Evolutionary conservation across 78 protist genomes (phyloP), one percentile per base, ranked within the genome.

Genomic region (Bodo saltans): DNA sequence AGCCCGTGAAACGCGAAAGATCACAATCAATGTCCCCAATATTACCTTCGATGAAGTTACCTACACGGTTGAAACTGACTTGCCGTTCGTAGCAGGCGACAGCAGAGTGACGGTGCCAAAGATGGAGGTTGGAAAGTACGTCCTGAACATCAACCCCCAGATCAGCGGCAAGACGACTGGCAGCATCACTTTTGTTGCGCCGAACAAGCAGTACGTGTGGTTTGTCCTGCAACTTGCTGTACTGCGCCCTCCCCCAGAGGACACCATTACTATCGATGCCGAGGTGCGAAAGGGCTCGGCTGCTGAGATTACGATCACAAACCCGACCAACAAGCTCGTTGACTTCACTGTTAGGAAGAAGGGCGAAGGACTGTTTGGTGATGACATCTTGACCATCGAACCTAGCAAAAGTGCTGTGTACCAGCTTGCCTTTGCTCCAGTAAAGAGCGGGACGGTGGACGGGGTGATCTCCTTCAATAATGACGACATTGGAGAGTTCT

Each of bases 401-500:
- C 80, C 86, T 0, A 12, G 38, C 34, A 74, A 75, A 30, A 21
- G 1, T 3, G 72, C 79, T 23, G 2, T 69, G n/a, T 85, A 74
- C 30, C 34, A 73, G 42, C 32, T 90, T 28, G 34, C 81, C 38
- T 90, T 42, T 88, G 71, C 78, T 41, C 93, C 93, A 33, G 74
- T 86, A 70, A 11, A 30, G 35, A 42, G 88, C 27, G 87, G 87
- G 33, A 34, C 1, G 32, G 38, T 1, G 41, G 40, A 71, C 3
- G 90, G 89, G 3, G 0, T 42, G n/a, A 11, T 90, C 60, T 23
- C 88, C n/a, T 90, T 90, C 35, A 1, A 47, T 73, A 86, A 83
- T 85, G 78, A 75, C 34, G 69, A 73, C 28, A 68, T 84, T 35
- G 93, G 90, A 30, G 90, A 90, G 79, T 90, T 82, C 70, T 87